Base-by-base conservation (phyloP, 2,329 filamentous ascomycete genomes). In the Cladosporium sp. region DNA sequence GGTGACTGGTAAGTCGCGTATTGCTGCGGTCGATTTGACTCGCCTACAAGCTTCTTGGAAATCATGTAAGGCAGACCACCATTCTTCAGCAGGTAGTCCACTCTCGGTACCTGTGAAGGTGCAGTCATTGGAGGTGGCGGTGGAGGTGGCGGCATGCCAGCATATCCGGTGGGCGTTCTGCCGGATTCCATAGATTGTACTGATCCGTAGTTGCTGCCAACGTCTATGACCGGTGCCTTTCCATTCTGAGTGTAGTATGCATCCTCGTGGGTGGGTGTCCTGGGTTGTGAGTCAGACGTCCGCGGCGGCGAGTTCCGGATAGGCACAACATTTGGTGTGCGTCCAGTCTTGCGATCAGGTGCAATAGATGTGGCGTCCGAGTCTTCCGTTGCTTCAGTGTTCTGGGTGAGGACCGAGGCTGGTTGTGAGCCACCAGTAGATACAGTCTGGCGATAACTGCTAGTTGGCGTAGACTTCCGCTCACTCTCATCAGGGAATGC, bases 1-100 rank as follows among this genome's bases (percentile, higher is more conserved):
- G 91, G 83, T 2, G 90, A 88, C 57, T 76, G 76, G 68, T 83
- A 82, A 8, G 86, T 85, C 63, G 89, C 88, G 7, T 88, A 86
- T 0, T 86, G 83, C 36, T 82, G 85, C 67, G 81, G 86, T 77
- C 75, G 81, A 83, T 65, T 63, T 32, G 79, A 83, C 36, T 87
- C 89, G 65, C 87, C 81, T 8, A 97, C 81, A 62, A 97, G 87
- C 67, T 88, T 87, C 72, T 89, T 91, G 0, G 93, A 88, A 0
- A 95, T 86, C 0, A 88, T 83, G 54, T 90, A 85, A 26, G 88
- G 78, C 21, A 98, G 80, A 0, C 94, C 94, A 47, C 94, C 94
- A 77, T 97, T 90, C 73, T 95, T 92, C 64, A 97, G 84, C 21
- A 98, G 83, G 76, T 98, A 98, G 76, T 98, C 94, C 21, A 98